Evolutionary conservation across 106 monocot genomes (phyloP).

Genomic region (Dendrobium nobile): DNA sequence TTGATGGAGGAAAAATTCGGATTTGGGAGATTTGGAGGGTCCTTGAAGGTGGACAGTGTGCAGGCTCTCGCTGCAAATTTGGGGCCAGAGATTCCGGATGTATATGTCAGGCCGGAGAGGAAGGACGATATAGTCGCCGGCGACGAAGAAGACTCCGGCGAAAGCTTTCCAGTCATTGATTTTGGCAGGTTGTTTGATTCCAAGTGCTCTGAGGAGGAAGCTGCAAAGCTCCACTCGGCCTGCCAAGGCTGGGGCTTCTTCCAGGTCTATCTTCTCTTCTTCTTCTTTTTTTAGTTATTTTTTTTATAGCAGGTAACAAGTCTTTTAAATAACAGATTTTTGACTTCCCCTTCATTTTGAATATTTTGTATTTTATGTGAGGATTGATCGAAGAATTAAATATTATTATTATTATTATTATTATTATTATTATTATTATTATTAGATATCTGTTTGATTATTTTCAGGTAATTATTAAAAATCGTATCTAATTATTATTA

Average conservation of each 20-base stretch:
- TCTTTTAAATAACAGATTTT: no score
- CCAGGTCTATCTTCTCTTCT: slow-evolving; percentile 19
- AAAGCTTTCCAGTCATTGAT: slow-evolving; percentile 38
- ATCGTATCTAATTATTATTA: no score
- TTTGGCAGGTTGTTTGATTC: slow-evolving; percentile 25
- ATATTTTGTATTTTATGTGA: no score
- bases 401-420: no score
- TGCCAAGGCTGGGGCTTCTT: slow-evolving; percentile 55
- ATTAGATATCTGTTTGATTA: no score
- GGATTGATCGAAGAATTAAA: no score
- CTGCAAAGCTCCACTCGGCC: slow-evolving; percentile 30
- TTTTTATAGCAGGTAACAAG: no score
- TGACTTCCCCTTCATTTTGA: no score
- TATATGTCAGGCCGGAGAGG: slow-evolving; percentile 37
- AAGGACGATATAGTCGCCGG: neutral
- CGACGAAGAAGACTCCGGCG: neutral
- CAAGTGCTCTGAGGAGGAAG: slow-evolving; percentile 18
- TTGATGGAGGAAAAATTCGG: neutral
- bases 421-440: no score
- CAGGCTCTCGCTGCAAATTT: slow-evolving; percentile 28
- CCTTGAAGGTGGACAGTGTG: slow-evolving; percentile 20
- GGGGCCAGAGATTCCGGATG: slow-evolving; percentile 14
- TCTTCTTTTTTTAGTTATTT: neutral
- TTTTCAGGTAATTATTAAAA: no score
- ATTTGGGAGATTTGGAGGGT: slow-evolving; percentile 8